A percentile compares a stretch with the other conserved stretches of the same genome.
Conservation (phyloP, 768 basidiomycete species). For the Cyathus striatus region DNA sequence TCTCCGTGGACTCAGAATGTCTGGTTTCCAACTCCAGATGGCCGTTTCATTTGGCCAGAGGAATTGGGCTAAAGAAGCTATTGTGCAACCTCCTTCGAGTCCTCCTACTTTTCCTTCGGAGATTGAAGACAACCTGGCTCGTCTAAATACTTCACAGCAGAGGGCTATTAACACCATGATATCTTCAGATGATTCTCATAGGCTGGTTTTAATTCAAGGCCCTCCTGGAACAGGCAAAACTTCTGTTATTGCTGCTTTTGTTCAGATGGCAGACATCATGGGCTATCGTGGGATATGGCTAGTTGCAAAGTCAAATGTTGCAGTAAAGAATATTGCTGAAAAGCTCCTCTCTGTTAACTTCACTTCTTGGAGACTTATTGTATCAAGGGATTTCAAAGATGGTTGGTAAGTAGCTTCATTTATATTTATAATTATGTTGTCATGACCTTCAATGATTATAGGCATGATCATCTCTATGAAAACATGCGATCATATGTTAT, state of each 20-base stretch:
- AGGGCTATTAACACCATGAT: constrained; percentile 44
- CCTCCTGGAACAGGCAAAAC: constrained; percentile 75
- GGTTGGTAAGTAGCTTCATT: constrained; percentile 44
- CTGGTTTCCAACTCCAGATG: constrained; percentile 31
- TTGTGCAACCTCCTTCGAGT: constrained; percentile 1
- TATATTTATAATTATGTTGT: constrained; percentile 3
- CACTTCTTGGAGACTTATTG: constrained; percentile 56
- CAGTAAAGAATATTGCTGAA: constrained; percentile 86
- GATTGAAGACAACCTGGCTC: constrained; percentile 10
- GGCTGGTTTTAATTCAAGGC: constrained; percentile 42
- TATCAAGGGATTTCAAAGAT: constrained; percentile 62
- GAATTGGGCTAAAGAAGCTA: constrained; percentile 22
- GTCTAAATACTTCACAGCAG: constrained; percentile 43
- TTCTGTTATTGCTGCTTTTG: constrained; percentile 64
- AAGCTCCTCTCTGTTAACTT: constrained; percentile 58
- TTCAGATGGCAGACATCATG: constrained; percentile 36
- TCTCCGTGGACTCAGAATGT: constrained; percentile 49
- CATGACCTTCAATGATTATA: constrained; percentile 19
- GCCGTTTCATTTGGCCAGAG: constrained; percentile 32
- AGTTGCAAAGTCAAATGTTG: constrained; percentile 81
- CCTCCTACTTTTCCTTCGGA: not conserved
- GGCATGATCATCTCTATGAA: constrained; percentile 79
- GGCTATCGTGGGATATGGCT: constrained; percentile 63
- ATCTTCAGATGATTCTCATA: constrained; percentile 24
- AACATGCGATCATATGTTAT: constrained; percentile 47